Evolutionary conservation across 2,329 filamentous ascomycete species (phyloP), one percentile per base, ranked within the genome.

Genomic region (Fusarium goolgardi): DNA sequence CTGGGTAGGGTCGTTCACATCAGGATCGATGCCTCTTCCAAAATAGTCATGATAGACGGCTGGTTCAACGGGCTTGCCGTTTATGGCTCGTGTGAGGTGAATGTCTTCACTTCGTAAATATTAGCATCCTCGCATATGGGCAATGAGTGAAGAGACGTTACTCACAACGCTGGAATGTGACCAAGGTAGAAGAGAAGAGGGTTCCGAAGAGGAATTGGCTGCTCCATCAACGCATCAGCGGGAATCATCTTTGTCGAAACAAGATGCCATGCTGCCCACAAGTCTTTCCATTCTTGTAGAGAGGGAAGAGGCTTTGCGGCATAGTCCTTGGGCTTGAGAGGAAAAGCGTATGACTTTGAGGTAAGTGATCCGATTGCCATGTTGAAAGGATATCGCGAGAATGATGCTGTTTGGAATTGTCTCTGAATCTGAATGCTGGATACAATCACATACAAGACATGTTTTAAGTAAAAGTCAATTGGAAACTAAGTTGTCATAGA

Each of bases 301-400:
- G 45, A 49, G 6, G 45, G 45, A 35, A 49, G 45, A 35, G 45
- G 45, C 15, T 49, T 49, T 35, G 20, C 31, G 31, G 31, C 45
- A 49, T 49, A 49, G 31, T 49, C 45, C 45, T 34, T 49, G 45
- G 45, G 45, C 16, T 49, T 49, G 16, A 49, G 45, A 49, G 31
- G 45, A n/a, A 49, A 49, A 25, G 45, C 66, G 45, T 73, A 78
- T 25, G 47, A 27, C 21, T 50, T 37, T 39, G 47, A 37, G 21
- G 21, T 50, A 6, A 37, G 31, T 50, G 47, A 50, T 50, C 34
- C 34, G 23, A 50, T 35, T 27, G 47, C 47, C 47, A 50, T 50
- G 34, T 35, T 50, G 47, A 49, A 34, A 34, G 45, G 31, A 49
- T 49, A 34, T 35, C 31, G 37, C n/a, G 10, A 39, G 37, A 21